Conservation (phyloP, 768 basidiomycete species). For the Leccinellum luteum region DNA sequence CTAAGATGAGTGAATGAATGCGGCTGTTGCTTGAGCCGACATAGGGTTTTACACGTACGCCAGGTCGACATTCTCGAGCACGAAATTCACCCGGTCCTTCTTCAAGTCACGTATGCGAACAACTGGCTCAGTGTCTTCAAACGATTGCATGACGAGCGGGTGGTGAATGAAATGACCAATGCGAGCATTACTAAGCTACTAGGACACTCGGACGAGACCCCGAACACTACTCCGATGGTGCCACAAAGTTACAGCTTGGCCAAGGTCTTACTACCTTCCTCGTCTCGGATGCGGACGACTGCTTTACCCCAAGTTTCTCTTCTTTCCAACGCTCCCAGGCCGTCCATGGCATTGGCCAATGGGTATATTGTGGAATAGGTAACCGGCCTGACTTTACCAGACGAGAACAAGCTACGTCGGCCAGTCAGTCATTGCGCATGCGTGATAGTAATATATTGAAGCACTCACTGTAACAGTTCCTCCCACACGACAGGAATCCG, state of each 20-base stretch:
- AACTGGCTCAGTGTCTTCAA: slow-evolving; percentile 53
- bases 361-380: slow-evolving; percentile 68
- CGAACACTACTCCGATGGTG: slow-evolving; percentile 13
- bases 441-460: neutral
- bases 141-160: slow-evolving; percentile 31
- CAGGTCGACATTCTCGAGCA: slow-evolving; percentile 93
- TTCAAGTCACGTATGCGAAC: slow-evolving; percentile 84
- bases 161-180: neutral
- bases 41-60: slow-evolving; percentile 55
- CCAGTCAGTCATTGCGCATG: slow-evolving; percentile 1
- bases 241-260: slow-evolving; percentile 40
- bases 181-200: neutral
- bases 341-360: slow-evolving; percentile 64
- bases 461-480: slow-evolving; percentile 58
- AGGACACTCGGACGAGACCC: slow-evolving; percentile 16
- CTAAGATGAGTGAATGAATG: slow-evolving; percentile 39
- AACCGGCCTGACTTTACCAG: slow-evolving; percentile 64
- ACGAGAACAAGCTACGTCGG: slow-evolving; percentile 56
- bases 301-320: slow-evolving; percentile 94
- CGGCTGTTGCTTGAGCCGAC: neutral
- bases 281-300: slow-evolving; percentile 61
- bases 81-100: slow-evolving; percentile 85
- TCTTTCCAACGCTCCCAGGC: slow-evolving; percentile 70
- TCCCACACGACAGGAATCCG: slow-evolving; percentile 71
- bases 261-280: slow-evolving; percentile 28